Percentiles rank a stretch among this genome's conserved stretches.
Evolutionary conservation across 1,284 basidiomycete species (phyloP).

Genomic region (Trametes pubescens): DNA sequence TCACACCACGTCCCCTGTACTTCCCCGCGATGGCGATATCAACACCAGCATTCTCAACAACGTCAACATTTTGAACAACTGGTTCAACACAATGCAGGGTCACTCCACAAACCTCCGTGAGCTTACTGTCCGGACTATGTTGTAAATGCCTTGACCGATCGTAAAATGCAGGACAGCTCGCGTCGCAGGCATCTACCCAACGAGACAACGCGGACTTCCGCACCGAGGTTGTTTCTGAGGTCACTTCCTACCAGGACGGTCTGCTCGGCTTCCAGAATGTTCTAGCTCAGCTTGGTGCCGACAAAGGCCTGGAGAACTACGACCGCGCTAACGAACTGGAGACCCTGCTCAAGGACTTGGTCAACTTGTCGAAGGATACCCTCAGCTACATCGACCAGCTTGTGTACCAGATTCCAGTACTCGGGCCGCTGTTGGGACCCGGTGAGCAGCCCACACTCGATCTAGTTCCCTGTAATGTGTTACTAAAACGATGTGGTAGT

Average conservation of each 20-base stretch:
- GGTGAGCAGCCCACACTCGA: slow-evolving; percentile 49
- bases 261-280: slow-evolving; percentile 48
- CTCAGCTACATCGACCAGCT: slow-evolving; percentile 45
- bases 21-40: slow-evolving; percentile 30
- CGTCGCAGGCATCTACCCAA: slow-evolving; percentile 17
- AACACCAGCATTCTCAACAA: slow-evolving; percentile 7
- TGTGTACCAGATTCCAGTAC: slow-evolving; percentile 49
- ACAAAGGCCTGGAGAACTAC: slow-evolving; percentile 64
- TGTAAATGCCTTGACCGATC: not conserved
- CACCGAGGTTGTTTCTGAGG: slow-evolving; percentile 45
- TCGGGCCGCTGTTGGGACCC: slow-evolving; percentile 61
- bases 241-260: slow-evolving; percentile 52
- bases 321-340: slow-evolving; percentile 54
- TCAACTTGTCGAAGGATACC: slow-evolving; percentile 57
- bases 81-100: slow-evolving; percentile 36
- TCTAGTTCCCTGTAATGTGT: slow-evolving; percentile 1
- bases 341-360: slow-evolving; percentile 55
- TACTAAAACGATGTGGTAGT: slow-evolving; percentile 42
- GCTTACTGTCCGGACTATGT: not conserved
- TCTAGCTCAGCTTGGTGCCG: slow-evolving; percentile 47
- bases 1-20: slow-evolving; percentile 22
- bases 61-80: slow-evolving; percentile 31
- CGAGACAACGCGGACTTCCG: slow-evolving; percentile 47
- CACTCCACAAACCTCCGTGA: slow-evolving; percentile 35
- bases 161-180: slow-evolving; percentile 20